Conservation (phyloP, 2,329 filamentous ascomycete species). For the Exophiala spinifera region DNA sequence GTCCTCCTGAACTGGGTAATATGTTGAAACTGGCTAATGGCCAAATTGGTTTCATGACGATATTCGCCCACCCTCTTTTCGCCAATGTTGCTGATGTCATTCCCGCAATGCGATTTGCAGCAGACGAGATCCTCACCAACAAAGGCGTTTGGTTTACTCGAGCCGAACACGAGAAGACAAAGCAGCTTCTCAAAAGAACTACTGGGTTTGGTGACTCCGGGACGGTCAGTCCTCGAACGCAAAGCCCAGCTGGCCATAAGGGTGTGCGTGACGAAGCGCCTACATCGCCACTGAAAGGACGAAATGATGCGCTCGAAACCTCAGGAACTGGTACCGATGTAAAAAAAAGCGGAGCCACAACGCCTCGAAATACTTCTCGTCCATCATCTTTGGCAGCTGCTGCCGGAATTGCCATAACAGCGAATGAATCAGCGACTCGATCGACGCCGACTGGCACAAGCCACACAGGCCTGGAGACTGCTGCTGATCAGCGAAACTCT, state of each 20-base stretch:
- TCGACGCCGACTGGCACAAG: constrained; percentile 1
- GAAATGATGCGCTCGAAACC: constrained; percentile 9
- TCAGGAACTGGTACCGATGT: not conserved
- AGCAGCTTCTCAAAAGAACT: constrained; percentile 42
- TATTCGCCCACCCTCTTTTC: constrained; percentile 91
- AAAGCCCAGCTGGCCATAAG: constrained; percentile 21
- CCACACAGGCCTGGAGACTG: not conserved
- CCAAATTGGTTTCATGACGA: constrained; percentile 93
- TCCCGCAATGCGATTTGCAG: constrained; percentile 78
- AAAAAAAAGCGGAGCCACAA: constrained; percentile 4
- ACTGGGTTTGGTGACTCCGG: constrained; percentile 27
- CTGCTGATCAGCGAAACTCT: constrained; percentile 3
- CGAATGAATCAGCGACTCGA: constrained; percentile 1
- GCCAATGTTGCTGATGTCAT: constrained; percentile 81
- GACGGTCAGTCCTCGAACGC: constrained; percentile 27
- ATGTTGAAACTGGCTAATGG: constrained; percentile 77
- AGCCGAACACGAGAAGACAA: constrained; percentile 60
- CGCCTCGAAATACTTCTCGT: constrained; percentile 10
- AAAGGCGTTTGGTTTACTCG: constrained; percentile 68
- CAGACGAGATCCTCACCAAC: constrained; percentile 77
- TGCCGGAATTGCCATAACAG: constrained; percentile 9
- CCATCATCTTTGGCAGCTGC: constrained; percentile 13
- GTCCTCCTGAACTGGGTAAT: constrained; percentile 77
- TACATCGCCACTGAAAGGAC: constrained; percentile 22
- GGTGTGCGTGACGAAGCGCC: constrained; percentile 12